Base-by-base conservation (phyloP, 352 stramenopile genomes). In the Pythium volutum region DNA sequence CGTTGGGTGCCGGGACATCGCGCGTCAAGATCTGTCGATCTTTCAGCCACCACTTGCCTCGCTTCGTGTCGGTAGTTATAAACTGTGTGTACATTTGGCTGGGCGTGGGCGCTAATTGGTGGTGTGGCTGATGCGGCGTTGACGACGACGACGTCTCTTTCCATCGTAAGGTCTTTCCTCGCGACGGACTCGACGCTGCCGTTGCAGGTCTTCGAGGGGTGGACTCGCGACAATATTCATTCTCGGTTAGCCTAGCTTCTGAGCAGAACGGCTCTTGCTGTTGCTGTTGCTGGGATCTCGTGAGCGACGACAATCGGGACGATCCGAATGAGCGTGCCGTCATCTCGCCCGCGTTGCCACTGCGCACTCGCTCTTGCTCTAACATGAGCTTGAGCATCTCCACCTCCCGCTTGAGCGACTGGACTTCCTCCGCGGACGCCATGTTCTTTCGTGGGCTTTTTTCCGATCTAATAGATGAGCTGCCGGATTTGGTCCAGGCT, bases 41-140 rank as follows among this genome's bases (percentile, higher is more conserved):
- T 55, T 74, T 76, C 14, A 91, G 67, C 74, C 74, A 87, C 81
- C 81, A 91, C 61, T 88, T 91, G 51, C 75, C 81, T 14, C 74
- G 68, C 26, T 77, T 78, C 1, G 67, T 73, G 55, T 76, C 70
- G 29, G 83, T 69, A 7, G 70, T 63, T 0, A 74, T 59, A 46
- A 85, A 75, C 34, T 83, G 61, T n/a, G 76, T 48, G 38, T 73
- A 60, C 14, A 27, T 60, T 23, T 54, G 38, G 25, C 22, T 56
- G 43, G 12, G 15, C 50, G n/a, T 22, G 39, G 51, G 31, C 45
- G 58, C 43, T 9, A 15, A 20, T 16, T 43, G 14, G 16, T 43
- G 36, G 36, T 65, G 45, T n/a, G 53, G 52, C 27, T 39, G 43
- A 15, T 59, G 51, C 7, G 48, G 31, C 11, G 51, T 38, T 2